phyloP scores from a whole-genome alignment of 768 basidiomycete species.

The Lyophyllum decastes region DNA sequence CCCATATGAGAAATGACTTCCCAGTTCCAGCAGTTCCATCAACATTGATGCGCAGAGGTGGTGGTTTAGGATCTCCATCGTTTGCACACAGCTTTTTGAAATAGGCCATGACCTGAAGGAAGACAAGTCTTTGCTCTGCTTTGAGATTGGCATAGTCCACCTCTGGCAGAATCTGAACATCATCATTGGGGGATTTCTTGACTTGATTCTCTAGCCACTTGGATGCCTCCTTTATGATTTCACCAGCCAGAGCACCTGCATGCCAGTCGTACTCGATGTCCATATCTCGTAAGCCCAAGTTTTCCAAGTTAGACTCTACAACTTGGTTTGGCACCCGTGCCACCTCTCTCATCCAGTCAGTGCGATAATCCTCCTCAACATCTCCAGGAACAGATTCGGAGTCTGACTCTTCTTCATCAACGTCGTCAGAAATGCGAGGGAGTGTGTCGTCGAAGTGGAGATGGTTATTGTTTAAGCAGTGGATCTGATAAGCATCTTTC shows the following conservation, averaged over 20 bases:
- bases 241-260: conserved; percentile 11
- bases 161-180: conserved; percentile 19
- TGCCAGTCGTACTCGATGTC: conserved; percentile 24
- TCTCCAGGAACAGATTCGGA: background rate
- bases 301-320: conserved; percentile 9
- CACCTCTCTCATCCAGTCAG: conserved; percentile 24
- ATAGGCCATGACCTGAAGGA: conserved; percentile 12
- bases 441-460: background rate
- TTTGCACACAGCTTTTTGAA: conserved; percentile 6
- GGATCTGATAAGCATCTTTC: background rate
- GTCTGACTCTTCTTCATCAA: background rate
- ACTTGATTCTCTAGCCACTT: conserved; percentile 18
- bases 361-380: conserved; percentile 11
- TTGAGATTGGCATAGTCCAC: conserved; percentile 12
- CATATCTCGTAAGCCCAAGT: conserved; percentile 19
- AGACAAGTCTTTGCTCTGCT: conserved; percentile 9
- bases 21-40: conserved; percentile 29
- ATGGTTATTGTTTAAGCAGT: background rate
- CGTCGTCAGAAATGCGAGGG: conserved; percentile 19
- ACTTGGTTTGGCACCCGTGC: conserved; percentile 16
- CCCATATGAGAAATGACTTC: conserved; percentile 26
- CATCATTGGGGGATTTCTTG: conserved; percentile 24
- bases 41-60: conserved; percentile 19
- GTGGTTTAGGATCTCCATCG: conserved; percentile 1
- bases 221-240: conserved; percentile 9